Evolutionary conservation across 1,284 basidiomycete genomes (phyloP), one percentile per base, ranked within the genome.

Genomic region (Pseudozyma flocculosa): DNA sequence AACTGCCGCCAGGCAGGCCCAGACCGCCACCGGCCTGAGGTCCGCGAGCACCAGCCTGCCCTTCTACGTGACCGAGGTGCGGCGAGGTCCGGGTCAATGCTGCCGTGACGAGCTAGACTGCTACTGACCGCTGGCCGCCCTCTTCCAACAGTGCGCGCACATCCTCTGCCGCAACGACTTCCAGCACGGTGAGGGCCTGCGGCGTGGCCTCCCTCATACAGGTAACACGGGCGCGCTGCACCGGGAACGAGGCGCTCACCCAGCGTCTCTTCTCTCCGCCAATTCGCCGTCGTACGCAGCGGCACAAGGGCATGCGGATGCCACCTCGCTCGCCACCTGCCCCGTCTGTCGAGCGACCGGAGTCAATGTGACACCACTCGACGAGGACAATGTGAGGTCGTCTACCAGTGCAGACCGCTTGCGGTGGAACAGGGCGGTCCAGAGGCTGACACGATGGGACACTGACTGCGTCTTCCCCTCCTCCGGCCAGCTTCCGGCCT

Each of bases 11-110:
- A 39, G 42, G 11, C 2, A 40, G 8, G 29, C 22, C 0, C 32
- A 38, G 17, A 5, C 23, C 22, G 3, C 36, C 2, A 17, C n/a
- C 22, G 11, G 36, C 5, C 26, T 19, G 2, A 36, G 11, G 3
- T 22, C 18, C 7, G 18, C 4, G 2, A 29, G 43, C 14, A 32
- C 18, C 11, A 11, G 39, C 18, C 19, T 45, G 4, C 38, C 51
- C 18, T 61, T 65, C 29, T 65, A 58, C 58, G 41, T 65, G 13
- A 48, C 50, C n/a, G 49, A 61, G 41, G 62, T 65, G 26, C 26
- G 26, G 26, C 26, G 26, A 29, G 26, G n/a, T n/a, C n/a, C n/a
- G n/a, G n/a, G n/a, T n/a, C n/a, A n/a, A n/a, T n/a, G n/a, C n/a
- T n/a, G n/a, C n/a, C n/a, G n/a, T n/a, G n/a, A 34, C 10, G 32